These are phyloP conservation scores for Yamadazyma blattariae DNA, from an alignment of 1,139 yeast species.

Conservation along the genomic window DNA sequence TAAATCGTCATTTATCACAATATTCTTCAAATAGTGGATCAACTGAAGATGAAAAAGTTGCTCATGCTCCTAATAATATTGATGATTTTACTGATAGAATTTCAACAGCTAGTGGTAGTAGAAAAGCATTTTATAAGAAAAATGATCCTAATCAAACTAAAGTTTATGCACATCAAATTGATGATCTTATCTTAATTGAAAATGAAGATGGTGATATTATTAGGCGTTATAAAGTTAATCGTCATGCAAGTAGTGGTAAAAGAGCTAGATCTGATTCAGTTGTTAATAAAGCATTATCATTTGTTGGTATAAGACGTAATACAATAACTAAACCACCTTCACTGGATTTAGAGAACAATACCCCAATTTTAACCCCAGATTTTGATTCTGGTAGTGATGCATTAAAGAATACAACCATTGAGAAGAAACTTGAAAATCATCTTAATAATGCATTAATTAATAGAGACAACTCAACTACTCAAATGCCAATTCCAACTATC, in stretches of 20 bases:
- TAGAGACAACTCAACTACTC: constrained; percentile 7
- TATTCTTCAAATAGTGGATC: constrained; percentile 19
- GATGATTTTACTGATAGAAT: background rate
- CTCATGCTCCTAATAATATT: too few relatives aligned
- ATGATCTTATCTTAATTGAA: constrained; percentile 77
- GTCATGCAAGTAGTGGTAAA: constrained; percentile 27
- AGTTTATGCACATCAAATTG: constrained; percentile 49
- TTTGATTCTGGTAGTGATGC: constrained; percentile 20
- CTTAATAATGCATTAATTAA: constrained; percentile 20
- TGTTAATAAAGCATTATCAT: constrained; percentile 45
- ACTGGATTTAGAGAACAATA: constrained; percentile 13
- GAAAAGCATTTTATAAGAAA: constrained; percentile 28
- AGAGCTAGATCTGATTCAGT: constrained; percentile 31
- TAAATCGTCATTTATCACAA: constrained; percentile 35
- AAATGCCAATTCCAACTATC: constrained; percentile 13
- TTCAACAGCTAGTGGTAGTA: constrained; percentile 9
- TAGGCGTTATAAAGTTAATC: constrained; percentile 73
- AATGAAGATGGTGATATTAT: constrained; percentile 90
- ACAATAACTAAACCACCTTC: constrained; percentile 2
- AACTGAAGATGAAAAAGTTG: background rate
- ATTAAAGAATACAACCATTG: constrained; percentile 18
- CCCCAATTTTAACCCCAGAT: constrained; percentile 11
- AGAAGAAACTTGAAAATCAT: constrained; percentile 26
- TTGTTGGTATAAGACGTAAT: constrained; percentile 45
- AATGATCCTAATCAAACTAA: constrained; percentile 34